Percentiles rank a stretch among this genome's conserved stretches.
Evolutionary conservation across 2,329 filamentous ascomycete genomes (phyloP).

Genomic region (Colletotrichum tropicale): DNA sequence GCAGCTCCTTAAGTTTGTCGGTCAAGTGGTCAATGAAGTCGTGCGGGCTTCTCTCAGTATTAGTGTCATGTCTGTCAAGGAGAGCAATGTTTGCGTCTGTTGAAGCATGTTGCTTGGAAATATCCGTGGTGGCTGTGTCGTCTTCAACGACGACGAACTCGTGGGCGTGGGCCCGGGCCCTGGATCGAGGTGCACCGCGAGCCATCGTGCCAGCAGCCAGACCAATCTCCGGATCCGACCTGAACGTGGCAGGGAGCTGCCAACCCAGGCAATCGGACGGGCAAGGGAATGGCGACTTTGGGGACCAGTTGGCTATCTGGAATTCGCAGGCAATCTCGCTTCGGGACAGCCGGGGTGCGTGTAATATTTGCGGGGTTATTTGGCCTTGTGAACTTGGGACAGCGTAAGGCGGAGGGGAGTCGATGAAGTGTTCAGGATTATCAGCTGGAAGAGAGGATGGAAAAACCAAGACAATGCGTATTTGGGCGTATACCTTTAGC

Average conservation of each 20-base stretch:
- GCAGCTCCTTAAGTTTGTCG: constrained; percentile 35
- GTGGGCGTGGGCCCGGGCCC: not conserved
- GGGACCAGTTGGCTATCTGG: not conserved
- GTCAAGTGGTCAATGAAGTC: constrained; percentile 34
- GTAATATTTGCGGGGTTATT: not conserved
- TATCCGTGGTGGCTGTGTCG: not conserved
- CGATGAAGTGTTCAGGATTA: constrained; percentile 1
- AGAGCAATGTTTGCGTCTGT: constrained; percentile 7
- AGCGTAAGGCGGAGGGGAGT: not conserved
- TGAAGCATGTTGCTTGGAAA: not conserved
- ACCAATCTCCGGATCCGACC: constrained; percentile 18
- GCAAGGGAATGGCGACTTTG: not conserved
- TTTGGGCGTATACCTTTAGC: not conserved
- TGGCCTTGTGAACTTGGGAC: not conserved
- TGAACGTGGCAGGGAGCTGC: constrained; percentile 2
- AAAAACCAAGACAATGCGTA: not conserved
- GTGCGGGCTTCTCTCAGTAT: constrained; percentile 27
- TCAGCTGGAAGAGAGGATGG: not conserved
- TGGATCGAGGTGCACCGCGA: constrained; percentile 6
- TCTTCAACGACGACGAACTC: constrained; percentile 9
- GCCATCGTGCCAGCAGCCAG: not conserved
- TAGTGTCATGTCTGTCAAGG: constrained; percentile 33
- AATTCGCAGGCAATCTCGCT: constrained; percentile 13
- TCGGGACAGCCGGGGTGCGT: constrained; percentile 8
- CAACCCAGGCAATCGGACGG: constrained; percentile 1